A percentile compares a stretch with the other conserved stretches of the same genome.
These are phyloP conservation scores for Neofusicoccum umdonicola DNA, from an alignment of 2,329 filamentous ascomycete species.

Conservation along the genomic window DNA sequence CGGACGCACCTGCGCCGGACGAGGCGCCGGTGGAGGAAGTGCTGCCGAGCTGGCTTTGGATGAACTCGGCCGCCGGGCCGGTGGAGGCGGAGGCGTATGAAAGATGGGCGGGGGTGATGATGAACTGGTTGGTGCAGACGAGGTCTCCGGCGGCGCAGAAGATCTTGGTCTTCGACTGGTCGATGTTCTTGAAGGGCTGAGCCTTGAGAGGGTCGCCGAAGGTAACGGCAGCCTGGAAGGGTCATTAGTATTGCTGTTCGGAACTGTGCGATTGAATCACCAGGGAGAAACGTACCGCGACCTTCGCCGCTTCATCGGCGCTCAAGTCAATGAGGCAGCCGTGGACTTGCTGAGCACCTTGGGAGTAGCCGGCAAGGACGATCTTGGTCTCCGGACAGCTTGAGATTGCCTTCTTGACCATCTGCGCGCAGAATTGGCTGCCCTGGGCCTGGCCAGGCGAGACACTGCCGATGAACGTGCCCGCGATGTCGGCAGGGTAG, in stretches of 20 bases:
- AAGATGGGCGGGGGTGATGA: slow-evolving; percentile 8
- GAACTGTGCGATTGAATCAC: slow-evolving; percentile 21
- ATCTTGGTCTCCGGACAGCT: slow-evolving; percentile 48
- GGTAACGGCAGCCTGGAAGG: slow-evolving; percentile 27
- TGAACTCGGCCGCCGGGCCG: slow-evolving; percentile 3
- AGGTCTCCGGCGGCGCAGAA: slow-evolving; percentile 10
- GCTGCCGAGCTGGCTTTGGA: slow-evolving; percentile 4
- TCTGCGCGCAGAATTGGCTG: slow-evolving; percentile 33
- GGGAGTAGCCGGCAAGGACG: slow-evolving; percentile 47
- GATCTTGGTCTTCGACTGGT: slow-evolving; percentile 2
- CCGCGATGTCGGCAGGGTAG: slow-evolving; percentile 43
- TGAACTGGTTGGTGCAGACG: slow-evolving; percentile 1
- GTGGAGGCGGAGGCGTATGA: not conserved
- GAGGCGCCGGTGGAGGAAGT: not conserved
- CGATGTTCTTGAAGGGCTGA: slow-evolving; percentile 6
- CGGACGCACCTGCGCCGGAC: no score
- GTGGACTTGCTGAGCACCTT: slow-evolving; percentile 35
- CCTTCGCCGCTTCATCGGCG: not conserved
- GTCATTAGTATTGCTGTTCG: no score
- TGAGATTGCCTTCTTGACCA: slow-evolving; percentile 42
- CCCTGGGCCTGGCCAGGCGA: slow-evolving; percentile 47
- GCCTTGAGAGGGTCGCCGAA: slow-evolving; percentile 39
- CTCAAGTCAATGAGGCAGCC: not conserved
- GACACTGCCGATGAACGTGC: slow-evolving; percentile 23
- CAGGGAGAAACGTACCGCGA: slow-evolving; percentile 23